Percentiles rank a stretch among this genome's conserved stretches.
Conservation (phyloP, 805 yeast species). For the Deakozyma indianensis region DNA sequence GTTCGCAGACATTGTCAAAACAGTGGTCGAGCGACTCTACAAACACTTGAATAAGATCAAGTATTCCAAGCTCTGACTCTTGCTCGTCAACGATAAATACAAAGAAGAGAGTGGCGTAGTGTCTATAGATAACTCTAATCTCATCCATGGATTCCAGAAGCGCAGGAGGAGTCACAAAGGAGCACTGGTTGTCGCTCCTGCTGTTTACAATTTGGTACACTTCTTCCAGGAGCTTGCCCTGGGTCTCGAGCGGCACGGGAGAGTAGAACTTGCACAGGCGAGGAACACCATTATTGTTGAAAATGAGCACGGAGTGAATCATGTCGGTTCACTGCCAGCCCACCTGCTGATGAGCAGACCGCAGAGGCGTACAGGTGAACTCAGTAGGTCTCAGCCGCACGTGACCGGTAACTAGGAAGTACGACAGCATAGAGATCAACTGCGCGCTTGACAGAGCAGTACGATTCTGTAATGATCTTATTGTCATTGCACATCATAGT, state of each 20-base stretch:
- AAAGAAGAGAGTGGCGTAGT: conserved; percentile 90
- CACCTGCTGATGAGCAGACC: too few species aligned
- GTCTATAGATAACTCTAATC: conserved; percentile 81
- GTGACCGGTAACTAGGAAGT: too few species aligned
- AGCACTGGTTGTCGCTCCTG: conserved; percentile 65
- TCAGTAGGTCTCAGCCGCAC: too few species aligned
- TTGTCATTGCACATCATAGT: too few species aligned
- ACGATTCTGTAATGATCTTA: too few species aligned
- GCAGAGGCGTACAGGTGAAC: too few species aligned
- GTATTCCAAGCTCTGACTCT: conserved; percentile 84
- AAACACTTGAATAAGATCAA: conserved; percentile 90
- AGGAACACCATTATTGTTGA: conserved; percentile 83
- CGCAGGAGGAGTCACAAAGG: conserved; percentile 83
- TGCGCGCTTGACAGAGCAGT: too few species aligned
- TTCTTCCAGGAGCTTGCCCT: conserved; percentile 64
- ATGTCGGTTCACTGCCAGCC: conserved; percentile 27
- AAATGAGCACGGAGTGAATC: conserved; percentile 81
- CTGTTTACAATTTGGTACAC: conserved; percentile 63
- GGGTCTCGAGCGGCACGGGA: conserved; percentile 75
- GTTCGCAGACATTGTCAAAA: conserved; percentile 86
- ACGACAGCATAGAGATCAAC: too few species aligned
- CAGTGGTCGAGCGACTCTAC: conserved; percentile 90
- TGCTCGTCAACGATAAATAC: conserved; percentile 93
- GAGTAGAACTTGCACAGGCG: conserved; percentile 84
- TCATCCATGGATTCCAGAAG: conserved; percentile 53